Evolutionary conservation across 768 basidiomycete species (phyloP).

Genomic region (Dentipellis sp.): DNA sequence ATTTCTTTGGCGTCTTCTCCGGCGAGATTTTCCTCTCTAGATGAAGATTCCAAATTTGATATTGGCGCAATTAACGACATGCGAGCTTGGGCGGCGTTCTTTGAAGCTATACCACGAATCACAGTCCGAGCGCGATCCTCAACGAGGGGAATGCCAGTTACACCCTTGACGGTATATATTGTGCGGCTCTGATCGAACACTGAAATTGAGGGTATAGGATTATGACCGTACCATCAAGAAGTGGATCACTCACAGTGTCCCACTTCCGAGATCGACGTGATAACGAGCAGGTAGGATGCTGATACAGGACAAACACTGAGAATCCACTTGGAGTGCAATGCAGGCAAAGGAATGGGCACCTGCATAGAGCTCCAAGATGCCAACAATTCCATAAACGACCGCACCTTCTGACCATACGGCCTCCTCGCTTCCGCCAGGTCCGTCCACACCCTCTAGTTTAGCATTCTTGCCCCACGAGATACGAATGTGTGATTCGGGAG

Average conservation of each 20-base stretch:
- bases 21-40: neutral
- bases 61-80: slow-evolving; percentile 33
- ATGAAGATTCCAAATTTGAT: neutral
- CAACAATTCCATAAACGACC: slow-evolving; percentile 69
- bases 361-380: slow-evolving; percentile 62
- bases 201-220: slow-evolving; percentile 19
- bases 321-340: neutral
- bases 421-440: slow-evolving; percentile 18
- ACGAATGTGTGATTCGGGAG: slow-evolving; percentile 33
- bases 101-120: slow-evolving; percentile 43
- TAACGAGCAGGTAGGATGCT: slow-evolving; percentile 74
- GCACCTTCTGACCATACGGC: slow-evolving; percentile 47
- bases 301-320: slow-evolving; percentile 2
- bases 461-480: slow-evolving; percentile 54
- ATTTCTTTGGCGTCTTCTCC: too few relatives aligned
- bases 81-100: slow-evolving; percentile 34
- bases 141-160: slow-evolving; percentile 63
- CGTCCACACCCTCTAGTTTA: slow-evolving; percentile 41
- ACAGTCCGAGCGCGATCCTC: slow-evolving; percentile 50
- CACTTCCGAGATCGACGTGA: slow-evolving; percentile 51
- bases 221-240: neutral
- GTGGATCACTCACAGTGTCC: slow-evolving; percentile 46
- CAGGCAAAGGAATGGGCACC: slow-evolving; percentile 32
- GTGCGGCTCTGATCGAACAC: slow-evolving; percentile 56
- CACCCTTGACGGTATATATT: slow-evolving; percentile 61